phyloP scores from a whole-genome alignment of 768 basidiomycete genomes.

The Ramaria rubella region DNA sequence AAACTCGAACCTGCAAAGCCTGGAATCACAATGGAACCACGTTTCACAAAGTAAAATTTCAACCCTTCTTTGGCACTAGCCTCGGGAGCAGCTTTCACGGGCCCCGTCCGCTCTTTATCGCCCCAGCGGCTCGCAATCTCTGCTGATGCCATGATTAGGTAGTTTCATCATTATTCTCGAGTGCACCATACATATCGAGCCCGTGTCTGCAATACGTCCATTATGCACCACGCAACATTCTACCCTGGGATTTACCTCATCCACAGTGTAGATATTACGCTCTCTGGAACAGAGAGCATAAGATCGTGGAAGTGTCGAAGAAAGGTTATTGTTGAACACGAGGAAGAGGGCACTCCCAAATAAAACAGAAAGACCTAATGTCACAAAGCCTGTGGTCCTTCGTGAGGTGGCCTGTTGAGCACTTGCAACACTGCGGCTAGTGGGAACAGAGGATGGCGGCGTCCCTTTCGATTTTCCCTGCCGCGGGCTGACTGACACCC shows the following conservation, averaged over 20 bases:
- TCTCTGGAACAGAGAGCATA: conserved; percentile 55
- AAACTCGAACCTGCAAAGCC: conserved; percentile 56
- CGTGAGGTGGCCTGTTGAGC: not conserved
- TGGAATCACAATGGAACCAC: conserved; percentile 57
- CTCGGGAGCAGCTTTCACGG: conserved; percentile 9
- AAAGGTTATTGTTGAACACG: not conserved
- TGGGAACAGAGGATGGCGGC: no score
- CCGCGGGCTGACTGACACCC: no score
- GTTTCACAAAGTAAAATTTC: conserved; percentile 42
- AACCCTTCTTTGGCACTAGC: conserved; percentile 21
- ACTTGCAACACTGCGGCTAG: no score
- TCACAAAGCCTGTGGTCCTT: not conserved
- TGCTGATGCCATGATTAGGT: not conserved
- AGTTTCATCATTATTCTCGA: conserved; percentile 17
- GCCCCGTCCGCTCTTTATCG: conserved; percentile 19
- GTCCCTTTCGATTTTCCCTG: no score
- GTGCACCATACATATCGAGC: conserved; percentile 47
- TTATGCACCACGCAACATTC: conserved; percentile 54
- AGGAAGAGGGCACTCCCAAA: not conserved
- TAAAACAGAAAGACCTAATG: not conserved
- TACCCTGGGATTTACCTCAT: conserved; percentile 42
- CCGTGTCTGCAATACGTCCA: conserved; percentile 41
- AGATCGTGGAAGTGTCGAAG: conserved; percentile 7
- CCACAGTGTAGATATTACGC: conserved; percentile 63
- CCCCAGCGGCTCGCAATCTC: conserved; percentile 20